phyloP scores from a whole-genome alignment of 371 early-diverging fungal species.

The Lichtheimia hyalospora region DNA sequence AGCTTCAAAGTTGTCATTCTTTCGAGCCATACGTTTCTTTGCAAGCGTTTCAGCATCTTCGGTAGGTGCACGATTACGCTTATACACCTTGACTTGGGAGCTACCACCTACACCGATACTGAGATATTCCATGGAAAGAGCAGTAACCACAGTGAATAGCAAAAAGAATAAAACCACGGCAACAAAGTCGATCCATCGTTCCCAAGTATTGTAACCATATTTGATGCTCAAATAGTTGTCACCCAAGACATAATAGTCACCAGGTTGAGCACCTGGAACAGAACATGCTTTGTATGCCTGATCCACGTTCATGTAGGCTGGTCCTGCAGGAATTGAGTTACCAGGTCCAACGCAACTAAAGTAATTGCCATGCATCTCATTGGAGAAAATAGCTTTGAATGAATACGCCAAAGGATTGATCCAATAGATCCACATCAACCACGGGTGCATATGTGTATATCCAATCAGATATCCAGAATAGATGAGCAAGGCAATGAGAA shows the following conservation, averaged over 20 bases:
- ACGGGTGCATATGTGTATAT: slow-evolving; percentile 40
- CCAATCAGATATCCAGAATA: slow-evolving; percentile 55
- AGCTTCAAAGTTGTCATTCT: slow-evolving; percentile 18
- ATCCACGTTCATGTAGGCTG: slow-evolving; percentile 38
- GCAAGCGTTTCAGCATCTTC: slow-evolving; percentile 20
- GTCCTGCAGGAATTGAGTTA: slow-evolving; percentile 57
- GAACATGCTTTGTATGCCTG: slow-evolving; percentile 63
- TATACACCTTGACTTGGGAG: slow-evolving; percentile 51
- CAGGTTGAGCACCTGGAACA: slow-evolving; percentile 57
- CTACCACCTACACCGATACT: slow-evolving; percentile 31
- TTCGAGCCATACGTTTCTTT: slow-evolving; percentile 9
- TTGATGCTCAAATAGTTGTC: slow-evolving; percentile 61
- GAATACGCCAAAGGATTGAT: slow-evolving; percentile 73
- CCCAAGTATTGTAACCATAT: slow-evolving; percentile 29
- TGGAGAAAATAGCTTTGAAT: slow-evolving; percentile 68
- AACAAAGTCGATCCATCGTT: slow-evolving; percentile 38
- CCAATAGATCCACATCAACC: slow-evolving; percentile 70
- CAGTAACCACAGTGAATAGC: slow-evolving; percentile 43
- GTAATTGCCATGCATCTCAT: slow-evolving; percentile 65
- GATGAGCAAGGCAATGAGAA: slow-evolving; percentile 45
- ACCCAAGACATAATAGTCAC: slow-evolving; percentile 52
- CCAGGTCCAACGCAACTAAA: slow-evolving; percentile 50
- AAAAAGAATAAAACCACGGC: slow-evolving; percentile 45
- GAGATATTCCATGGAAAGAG: slow-evolving; percentile 46
- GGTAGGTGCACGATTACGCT: slow-evolving; percentile 31